Percentiles rank a stretch among this genome's conserved stretches.
These are phyloP conservation scores for Fusarium circinatum DNA, from an alignment of 2,329 filamentous ascomycete genomes.

Conservation along the genomic window DNA sequence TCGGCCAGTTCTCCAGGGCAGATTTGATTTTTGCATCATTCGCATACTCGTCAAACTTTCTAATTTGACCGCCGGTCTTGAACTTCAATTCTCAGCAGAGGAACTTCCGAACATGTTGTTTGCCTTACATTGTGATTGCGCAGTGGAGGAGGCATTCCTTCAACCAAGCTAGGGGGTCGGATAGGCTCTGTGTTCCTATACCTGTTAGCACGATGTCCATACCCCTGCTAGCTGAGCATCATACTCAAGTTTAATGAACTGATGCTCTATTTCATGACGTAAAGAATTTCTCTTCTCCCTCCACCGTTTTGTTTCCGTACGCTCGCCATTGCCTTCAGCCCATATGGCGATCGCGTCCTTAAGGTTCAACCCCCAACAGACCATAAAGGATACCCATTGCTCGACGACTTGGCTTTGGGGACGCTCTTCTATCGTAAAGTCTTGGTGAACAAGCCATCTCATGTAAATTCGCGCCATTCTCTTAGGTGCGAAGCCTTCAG, in stretches of 20 bases:
- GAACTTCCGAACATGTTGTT: not conserved
- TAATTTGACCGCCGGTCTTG: not conserved
- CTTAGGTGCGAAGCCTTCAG: conserved; percentile 4
- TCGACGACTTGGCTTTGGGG: not conserved
- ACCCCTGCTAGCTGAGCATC: too few relatives aligned
- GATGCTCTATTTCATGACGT: not conserved
- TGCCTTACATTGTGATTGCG: not conserved
- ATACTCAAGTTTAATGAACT: not conserved
- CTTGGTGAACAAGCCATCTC: conserved; percentile 44
- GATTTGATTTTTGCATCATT: not conserved
- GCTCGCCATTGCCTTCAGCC: not conserved
- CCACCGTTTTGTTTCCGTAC: not conserved
- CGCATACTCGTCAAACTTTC: not conserved
- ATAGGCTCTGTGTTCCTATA: not conserved
- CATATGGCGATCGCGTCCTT: not conserved
- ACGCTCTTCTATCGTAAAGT: not conserved
- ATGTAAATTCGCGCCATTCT: conserved; percentile 41
- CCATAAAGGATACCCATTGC: not conserved
- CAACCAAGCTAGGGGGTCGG: not conserved
- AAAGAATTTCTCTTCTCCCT: not conserved
- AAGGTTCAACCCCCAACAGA: not conserved
- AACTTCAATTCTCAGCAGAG: not conserved
- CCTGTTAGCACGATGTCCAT: not conserved
- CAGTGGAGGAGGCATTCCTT: not conserved
- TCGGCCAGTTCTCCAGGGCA: conserved; percentile 12